These are phyloP conservation scores for Lagerstroemia speciosa DNA, from an alignment of 345 rosid species.

Conservation along the genomic window DNA sequence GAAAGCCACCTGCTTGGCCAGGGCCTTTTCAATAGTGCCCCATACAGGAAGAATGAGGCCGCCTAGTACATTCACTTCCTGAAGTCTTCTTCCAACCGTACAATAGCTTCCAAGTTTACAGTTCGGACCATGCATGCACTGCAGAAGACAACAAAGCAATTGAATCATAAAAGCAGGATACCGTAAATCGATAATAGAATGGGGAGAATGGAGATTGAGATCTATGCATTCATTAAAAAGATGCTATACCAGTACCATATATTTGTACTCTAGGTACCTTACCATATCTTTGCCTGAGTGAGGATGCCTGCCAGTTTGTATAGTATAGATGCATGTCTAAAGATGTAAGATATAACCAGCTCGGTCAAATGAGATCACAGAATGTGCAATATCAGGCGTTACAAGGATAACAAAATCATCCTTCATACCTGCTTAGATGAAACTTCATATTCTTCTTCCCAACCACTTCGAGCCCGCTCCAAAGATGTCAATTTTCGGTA, in stretches of 20 bases:
- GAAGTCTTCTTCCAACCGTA: slow-evolving; percentile 91
- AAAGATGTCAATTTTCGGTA: slow-evolving; percentile 61
- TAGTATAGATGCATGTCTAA: not conserved
- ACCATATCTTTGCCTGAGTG: not conserved
- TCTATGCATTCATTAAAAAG: not conserved
- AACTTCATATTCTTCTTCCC: slow-evolving; percentile 95
- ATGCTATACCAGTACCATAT: not conserved
- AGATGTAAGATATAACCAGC: not conserved
- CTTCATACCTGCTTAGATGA: slow-evolving; percentile 79
- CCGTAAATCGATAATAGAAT: not conserved
- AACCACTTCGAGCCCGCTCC: slow-evolving; percentile 69
- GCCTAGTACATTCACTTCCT: slow-evolving; percentile 91
- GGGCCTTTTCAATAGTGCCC: slow-evolving; percentile 97
- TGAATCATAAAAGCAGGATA: not conserved
- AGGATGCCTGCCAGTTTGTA: not conserved
- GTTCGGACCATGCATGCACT: slow-evolving; percentile 99
- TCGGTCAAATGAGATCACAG: not conserved
- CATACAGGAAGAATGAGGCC: slow-evolving; percentile 96
- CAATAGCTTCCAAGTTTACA: slow-evolving; percentile 84
- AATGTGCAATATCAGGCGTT: too few relatives aligned
- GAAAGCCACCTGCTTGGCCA: slow-evolving; percentile 70
- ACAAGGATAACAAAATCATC: not conserved
- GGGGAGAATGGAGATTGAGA: not conserved
- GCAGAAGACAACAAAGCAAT: slow-evolving; percentile 19
- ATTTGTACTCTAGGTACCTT: not conserved